Base-by-base conservation (phyloP, 495 filamentous ascomycete species). In the Xylaria telfairii region DNA sequence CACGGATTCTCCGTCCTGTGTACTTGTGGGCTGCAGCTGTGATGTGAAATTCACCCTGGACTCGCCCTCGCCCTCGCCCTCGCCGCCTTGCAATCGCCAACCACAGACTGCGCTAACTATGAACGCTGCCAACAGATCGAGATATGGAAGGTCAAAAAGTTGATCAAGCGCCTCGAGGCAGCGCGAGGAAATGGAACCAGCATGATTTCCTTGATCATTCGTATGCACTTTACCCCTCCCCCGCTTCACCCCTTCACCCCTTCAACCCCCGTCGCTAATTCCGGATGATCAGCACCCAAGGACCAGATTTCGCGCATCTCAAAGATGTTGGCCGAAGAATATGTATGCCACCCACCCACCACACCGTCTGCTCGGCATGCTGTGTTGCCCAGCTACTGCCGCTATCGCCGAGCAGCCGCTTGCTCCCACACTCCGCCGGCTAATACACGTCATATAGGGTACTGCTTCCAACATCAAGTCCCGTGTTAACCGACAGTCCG, bases 291-390 rank as follows among this genome's bases (percentile, higher is more conserved):
- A 97, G 93, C 96, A 57, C 96, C 96, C 63, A 99, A 98, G 89
- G 96, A 98, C 82, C 96, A 99, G 82, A 88, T 99, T 62, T 98
- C 96, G 15, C 90, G 96, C 70, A 93, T 93, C 46, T 93, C 96
- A 49, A 97, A 97, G 87, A 99, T 99, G 96, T 91, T 99, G 89
- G 96, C 96, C 83, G 96, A 99, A 97, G 95, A 98, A 92, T 98
- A 95, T 79, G 94, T 97, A 87, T 74, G 92, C 59, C 10, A 28
- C n/a, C n/a, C n/a, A n/a, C n/a, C n/a, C n/a, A n/a, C 59, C 59
- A 42, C n/a, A 71, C 19, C 61, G 49, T 46, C 44, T 46, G 34
- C 42, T 34, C 42, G 69, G 39, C 57, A 19, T 57, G n/a, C 13
- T 24, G 9, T 32, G 39, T 28, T 12, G 54, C 41, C 13, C 13